These are phyloP conservation scores for Pleurotus tuber-regium DNA, from an alignment of 768 basidiomycete genomes.

Conservation along the genomic window DNA sequence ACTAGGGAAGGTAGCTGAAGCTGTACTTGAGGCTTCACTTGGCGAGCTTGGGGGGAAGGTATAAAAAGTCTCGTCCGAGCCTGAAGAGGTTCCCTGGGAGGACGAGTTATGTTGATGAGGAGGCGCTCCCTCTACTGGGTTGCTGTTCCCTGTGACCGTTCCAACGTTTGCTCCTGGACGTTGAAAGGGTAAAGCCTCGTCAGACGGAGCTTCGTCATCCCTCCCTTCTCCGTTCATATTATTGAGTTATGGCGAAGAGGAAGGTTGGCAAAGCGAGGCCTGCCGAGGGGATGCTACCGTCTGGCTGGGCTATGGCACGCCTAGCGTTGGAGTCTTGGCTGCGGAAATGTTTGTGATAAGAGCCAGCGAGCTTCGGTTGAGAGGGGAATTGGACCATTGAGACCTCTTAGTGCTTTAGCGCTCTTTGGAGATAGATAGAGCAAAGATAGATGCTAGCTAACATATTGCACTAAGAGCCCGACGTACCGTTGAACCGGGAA, in stretches of 20 bases:
- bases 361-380: not conserved
- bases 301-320: too few relatives aligned
- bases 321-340: too few relatives aligned
- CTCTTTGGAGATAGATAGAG: too few relatives aligned
- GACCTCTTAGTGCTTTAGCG: constrained; percentile 2
- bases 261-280: not conserved
- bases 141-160: not conserved
- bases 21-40: not conserved
- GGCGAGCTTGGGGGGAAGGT: constrained; percentile 5
- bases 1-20: not conserved
- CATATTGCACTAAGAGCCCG: too few relatives aligned
- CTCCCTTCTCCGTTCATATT: constrained; percentile 5
- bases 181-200: not conserved
- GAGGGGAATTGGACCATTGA: not conserved
- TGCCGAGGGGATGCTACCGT: constrained; percentile 1
- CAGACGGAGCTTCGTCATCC: not conserved
- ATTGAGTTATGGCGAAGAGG: constrained; percentile 3
- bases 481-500: too few relatives aligned
- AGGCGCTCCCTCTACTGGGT: too few relatives aligned
- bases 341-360: constrained; percentile 1
- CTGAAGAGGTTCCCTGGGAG: not conserved
- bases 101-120: not conserved
- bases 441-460: too few relatives aligned
- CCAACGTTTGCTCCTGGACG: not conserved
- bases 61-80: constrained; percentile 1